Evolutionary conservation across 2,329 filamentous ascomycete genomes (phyloP).

Genomic region (Talaromyces sp.): DNA sequence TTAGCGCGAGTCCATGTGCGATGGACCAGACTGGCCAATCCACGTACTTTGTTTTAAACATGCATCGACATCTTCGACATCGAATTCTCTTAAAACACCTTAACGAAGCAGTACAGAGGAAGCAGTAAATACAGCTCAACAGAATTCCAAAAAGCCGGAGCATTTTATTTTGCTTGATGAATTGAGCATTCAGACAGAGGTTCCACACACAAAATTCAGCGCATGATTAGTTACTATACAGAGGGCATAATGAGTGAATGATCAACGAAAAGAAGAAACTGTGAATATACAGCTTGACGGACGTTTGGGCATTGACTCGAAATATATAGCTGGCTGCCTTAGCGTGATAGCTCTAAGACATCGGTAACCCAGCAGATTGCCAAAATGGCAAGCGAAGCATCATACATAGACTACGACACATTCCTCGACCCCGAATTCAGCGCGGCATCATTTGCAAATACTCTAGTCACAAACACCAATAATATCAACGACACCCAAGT

Average conservation of each 20-base stretch:
- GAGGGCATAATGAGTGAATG: background rate
- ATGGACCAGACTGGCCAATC: conserved; percentile 9
- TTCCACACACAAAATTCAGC: too few relatives aligned
- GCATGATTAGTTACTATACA: background rate
- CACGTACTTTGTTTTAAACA: background rate
- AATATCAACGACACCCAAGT: conserved; percentile 85
- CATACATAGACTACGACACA: conserved; percentile 93
- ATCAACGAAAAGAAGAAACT: background rate
- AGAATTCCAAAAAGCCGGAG: too few relatives aligned
- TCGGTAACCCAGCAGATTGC: background rate
- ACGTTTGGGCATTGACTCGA: background rate
- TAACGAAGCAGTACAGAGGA: background rate
- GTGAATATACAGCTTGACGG: background rate
- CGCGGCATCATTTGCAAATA: conserved; percentile 78
- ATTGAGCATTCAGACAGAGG: background rate
- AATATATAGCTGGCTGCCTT: background rate
- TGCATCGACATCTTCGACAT: background rate
- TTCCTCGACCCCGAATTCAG: conserved; percentile 83
- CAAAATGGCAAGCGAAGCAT: conserved; percentile 50
- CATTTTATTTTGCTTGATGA: background rate
- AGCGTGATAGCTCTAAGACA: background rate
- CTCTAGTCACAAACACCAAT: conserved; percentile 83
- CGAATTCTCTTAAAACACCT: background rate
- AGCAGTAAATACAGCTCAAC: background rate
- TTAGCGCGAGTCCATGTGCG: background rate